These are phyloP conservation scores for Priceomyces medius DNA, from an alignment of 805 yeast species.

Conservation along the genomic window DNA sequence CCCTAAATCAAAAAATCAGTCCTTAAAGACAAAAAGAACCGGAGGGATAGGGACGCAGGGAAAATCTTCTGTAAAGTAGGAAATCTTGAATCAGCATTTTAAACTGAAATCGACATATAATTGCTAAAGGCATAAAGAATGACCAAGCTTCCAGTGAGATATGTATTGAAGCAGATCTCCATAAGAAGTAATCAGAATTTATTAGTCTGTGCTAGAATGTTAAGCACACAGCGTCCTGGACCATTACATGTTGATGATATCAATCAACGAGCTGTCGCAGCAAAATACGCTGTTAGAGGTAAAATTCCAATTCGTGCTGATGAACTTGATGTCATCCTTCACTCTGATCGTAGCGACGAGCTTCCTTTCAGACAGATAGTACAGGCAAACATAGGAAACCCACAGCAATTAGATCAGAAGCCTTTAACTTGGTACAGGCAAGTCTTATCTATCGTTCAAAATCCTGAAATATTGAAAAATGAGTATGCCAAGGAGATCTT, in stretches of 20 bases:
- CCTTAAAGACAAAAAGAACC: no score
- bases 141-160: not conserved
- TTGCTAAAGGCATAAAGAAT: not conserved
- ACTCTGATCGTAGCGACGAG: conserved; percentile 45
- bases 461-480: conserved; percentile 61
- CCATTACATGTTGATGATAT: conserved; percentile 42
- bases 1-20: no score
- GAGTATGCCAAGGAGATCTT: conserved; percentile 31
- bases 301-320: conserved; percentile 92
- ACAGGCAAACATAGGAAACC: conserved; percentile 94
- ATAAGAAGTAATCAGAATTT: not conserved
- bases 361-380: conserved; percentile 78
- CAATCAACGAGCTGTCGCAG: conserved; percentile 73
- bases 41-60: no score
- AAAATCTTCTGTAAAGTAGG: no score
- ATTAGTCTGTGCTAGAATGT: not conserved
- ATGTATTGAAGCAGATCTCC: not conserved
- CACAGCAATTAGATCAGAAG: conserved; percentile 92
- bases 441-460: conserved; percentile 80
- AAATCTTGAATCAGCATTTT: no score
- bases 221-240: not conserved
- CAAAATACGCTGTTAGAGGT: conserved; percentile 97
- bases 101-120: no score
- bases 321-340: conserved; percentile 61
- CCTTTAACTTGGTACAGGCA: conserved; percentile 96